Base-by-base conservation (phyloP, 2,329 filamentous ascomycete genomes). In the Cercospora zeae-maydis region DNA sequence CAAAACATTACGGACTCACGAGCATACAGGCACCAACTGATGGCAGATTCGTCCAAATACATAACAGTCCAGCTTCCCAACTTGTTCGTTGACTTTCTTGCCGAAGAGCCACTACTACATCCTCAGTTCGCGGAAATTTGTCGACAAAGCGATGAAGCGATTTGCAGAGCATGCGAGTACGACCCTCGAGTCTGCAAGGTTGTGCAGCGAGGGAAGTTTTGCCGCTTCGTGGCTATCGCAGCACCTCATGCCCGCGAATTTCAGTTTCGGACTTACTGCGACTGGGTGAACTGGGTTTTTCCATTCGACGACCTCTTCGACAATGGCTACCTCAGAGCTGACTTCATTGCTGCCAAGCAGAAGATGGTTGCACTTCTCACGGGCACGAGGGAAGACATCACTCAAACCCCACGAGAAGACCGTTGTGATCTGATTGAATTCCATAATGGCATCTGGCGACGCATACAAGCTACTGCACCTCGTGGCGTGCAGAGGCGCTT, bases 301-400 rank as follows among this genome's bases (percentile, higher is more conserved):
- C 58, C 58, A 5, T 60, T 30, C 34, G 58, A 60, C 24, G 58
- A 60, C 33, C 33, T 60, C 14, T 60, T 60, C 11, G 58, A 60
- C 47, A 60, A 60, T 21, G 58, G 58, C 27, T 19, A 54, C 34
- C 49, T 60, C 14, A 53, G 33, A 16, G 51, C 39, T 21, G 39
- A 45, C 21, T 19, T 45, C 16, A 6, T 11, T 5, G 21, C 19
- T 21, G 39, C 39, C 4, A 45, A 45, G 39, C 10, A 16, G 16
- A 45, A 45, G 16, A 45, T 45, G 39, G 16, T 11, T 11, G 39
- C 39, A 45, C 39, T 45, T 13, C 21, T 45, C 39, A 19, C 39
- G 21, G 39, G 39, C 16, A 45, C 39, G 19, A 45, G 19, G 19
- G 19, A 19, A 16, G 19, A 21, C 1, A 19, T 45, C 21, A 1